Evolutionary conservation across 2,329 filamentous ascomycete genomes (phyloP), one percentile per base, ranked within the genome.

Genomic region (Cytospora piceicola): DNA sequence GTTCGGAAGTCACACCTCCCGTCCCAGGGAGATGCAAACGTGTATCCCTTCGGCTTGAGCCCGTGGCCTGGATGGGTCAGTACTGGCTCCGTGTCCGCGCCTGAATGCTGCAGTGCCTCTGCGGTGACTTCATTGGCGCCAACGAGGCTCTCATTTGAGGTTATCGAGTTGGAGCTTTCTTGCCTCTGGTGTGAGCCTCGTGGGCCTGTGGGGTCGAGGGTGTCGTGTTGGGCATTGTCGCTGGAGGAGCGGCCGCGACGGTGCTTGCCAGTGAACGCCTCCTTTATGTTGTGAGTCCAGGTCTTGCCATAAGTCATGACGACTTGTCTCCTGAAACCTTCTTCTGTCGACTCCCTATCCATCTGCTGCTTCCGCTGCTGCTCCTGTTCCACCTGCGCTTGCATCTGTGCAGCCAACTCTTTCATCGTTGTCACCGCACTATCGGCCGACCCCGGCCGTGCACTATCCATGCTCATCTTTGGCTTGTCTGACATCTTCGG

Each of bases 1-100:
- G 93, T 95, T 20, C 86, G 83, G 76, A 98, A 98, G 67, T 94
- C 91, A 78, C 94, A 98, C 52, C 85, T 85, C 20, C 92, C 91
- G 67, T 92, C 88, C 94, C 94, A 98, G 0, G 93, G 94, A 52
- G 91, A 95, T 24, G 82, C 79, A 74, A 97, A 97, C 1, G 88
- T 85, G 76, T 96, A 96, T 22, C 88, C 90, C 36, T 83, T 83
- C 0, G 88, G 82, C 62, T 80, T 85, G 68, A 82, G 79, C 22
- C 78, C 83, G 0, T 80, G 80, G 0, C 79, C 80, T 0, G 82
- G 80, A 1, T 79, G 75, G 1, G 80, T 80, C 63, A 81, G 77
- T 29, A 76, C 63, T 1, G 75, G 72, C 0, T 64, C 64, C 24
- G 57, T 61, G 17, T 64, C 64, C 34, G 49, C n/a, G 6, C 22